phyloP scores from a whole-genome alignment of 2,329 filamentous ascomycete species.

The Helotiales sp. region DNA sequence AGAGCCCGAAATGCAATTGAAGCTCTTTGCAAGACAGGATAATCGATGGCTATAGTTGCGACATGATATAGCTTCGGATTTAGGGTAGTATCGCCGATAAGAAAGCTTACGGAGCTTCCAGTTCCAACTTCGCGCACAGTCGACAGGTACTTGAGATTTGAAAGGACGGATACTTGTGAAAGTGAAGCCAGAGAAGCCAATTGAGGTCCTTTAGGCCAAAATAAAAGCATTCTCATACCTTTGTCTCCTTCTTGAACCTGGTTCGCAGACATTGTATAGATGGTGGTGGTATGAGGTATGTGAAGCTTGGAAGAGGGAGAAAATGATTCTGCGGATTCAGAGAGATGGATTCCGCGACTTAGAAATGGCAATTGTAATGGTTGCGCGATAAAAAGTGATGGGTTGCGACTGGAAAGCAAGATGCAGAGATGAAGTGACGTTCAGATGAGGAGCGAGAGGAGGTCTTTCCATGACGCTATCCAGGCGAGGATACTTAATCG shows the following conservation, averaged over 20 bases:
- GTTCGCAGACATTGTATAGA: constrained; percentile 50
- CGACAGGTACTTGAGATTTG: neutral
- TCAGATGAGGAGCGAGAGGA: constrained; percentile 30
- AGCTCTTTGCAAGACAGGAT: neutral
- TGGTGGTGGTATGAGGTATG: constrained; percentile 35
- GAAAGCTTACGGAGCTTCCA: neutral
- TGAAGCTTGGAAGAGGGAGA: constrained; percentile 5
- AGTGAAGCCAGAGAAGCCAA: neutral
- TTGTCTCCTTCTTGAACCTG: constrained; percentile 56
- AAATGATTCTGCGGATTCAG: constrained; percentile 8
- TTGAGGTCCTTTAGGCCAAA: neutral
- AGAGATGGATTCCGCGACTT: constrained; percentile 26
- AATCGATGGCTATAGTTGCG: neutral
- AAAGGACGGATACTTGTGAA: neutral
- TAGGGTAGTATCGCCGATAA: neutral
- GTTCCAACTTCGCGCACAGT: neutral
- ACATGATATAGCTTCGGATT: neutral
- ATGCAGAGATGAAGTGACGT: constrained; percentile 27
- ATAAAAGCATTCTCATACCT: constrained; percentile 44
- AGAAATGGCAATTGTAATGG: constrained; percentile 15
- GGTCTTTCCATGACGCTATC: constrained; percentile 22
- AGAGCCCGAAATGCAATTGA: neutral
- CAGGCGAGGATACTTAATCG: constrained; percentile 11
- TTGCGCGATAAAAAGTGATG: constrained; percentile 31
- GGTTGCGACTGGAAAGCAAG: constrained; percentile 33